Evolutionary conservation across 768 basidiomycete genomes (phyloP), one percentile per base, ranked within the genome.

Genomic region (Hebeloma cylindrosporum): DNA sequence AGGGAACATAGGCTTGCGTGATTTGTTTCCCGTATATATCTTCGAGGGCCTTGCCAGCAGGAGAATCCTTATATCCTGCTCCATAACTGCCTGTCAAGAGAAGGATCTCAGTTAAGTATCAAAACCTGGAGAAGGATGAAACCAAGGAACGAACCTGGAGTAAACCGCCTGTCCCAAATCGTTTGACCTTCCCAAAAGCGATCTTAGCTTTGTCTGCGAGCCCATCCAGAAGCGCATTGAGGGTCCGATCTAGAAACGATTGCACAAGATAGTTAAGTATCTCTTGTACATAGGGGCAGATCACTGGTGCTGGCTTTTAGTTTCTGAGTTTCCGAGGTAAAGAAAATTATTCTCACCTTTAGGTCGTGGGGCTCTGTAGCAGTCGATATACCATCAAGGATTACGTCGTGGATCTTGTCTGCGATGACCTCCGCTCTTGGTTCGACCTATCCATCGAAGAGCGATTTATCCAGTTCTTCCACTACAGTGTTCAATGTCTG

Each of bases 111-210:
- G 29, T 21, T 20, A 22, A n/a, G 23, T 26, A 14, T 37, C 23
- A 10, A 20, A 21, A n/a, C 22, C 14, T 23, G 2, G 32, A n/a
- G 20, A 33, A 14, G 21, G 33, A 28, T 20, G 16, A 23, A 28
- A 17, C n/a, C n/a, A n/a, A 1, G 21, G 2, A 11, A 71, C 84
- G 40, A 59, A 95, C 93, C 33, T 89, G 82, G 22, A 99, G 76
- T 90, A 98, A 94, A 4, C 95, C 96, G n/a, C 95, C 95, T 80
- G 95, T 95, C 13, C 93, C 93, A 57, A 96, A 96, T 33, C 83
- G 77, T 53, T 83, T 84, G 25, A 98, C 80, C 61, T 92, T 83
- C 47, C 77, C 76, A 75, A 99, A 95, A 64, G 82, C 86, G 5
- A 72, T 74, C 23, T 94, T 70, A 0, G 89, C 85, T 57, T 93